Percentiles rank a stretch among this genome's conserved stretches.
Conservation (phyloP, 1,284 basidiomycete species). For the Melampsora abietis-canadensis region DNA sequence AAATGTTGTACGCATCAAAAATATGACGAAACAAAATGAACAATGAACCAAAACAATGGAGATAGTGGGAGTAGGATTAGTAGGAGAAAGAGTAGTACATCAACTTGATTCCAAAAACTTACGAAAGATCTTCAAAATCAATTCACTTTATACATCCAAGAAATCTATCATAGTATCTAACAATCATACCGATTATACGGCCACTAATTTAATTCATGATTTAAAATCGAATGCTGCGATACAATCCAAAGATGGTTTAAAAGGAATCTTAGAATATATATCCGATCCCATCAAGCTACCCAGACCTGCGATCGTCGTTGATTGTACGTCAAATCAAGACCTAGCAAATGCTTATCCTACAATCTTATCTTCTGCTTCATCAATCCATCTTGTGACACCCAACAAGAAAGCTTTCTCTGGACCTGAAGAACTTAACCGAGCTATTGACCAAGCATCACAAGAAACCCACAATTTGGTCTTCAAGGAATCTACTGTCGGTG, state of each 20-base stretch:
- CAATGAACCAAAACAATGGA: background rate
- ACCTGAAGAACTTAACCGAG: slow-evolving; percentile 67
- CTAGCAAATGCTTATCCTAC: slow-evolving; percentile 80
- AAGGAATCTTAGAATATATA: slow-evolving; percentile 48
- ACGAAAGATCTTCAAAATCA: slow-evolving; percentile 21
- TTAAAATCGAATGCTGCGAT: slow-evolving; percentile 10
- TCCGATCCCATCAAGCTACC: slow-evolving; percentile 57
- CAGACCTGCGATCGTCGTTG: slow-evolving; percentile 74
- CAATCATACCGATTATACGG: background rate
- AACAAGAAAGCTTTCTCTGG: slow-evolving; percentile 97
- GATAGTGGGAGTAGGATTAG: slow-evolving; percentile 37
- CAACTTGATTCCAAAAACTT: slow-evolving; percentile 14
- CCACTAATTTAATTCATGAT: slow-evolving; percentile 13
- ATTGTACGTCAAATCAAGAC: slow-evolving; percentile 84
- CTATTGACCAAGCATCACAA: slow-evolving; percentile 60
- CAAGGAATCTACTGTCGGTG: slow-evolving; percentile 92
- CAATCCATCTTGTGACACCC: slow-evolving; percentile 86
- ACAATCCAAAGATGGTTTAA: background rate
- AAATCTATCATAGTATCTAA: slow-evolving; percentile 5
- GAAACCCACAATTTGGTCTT: slow-evolving; percentile 68
- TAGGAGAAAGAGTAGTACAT: slow-evolving; percentile 34
- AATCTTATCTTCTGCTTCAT: slow-evolving; percentile 61
- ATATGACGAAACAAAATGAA: background rate
- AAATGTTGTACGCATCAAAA: background rate
- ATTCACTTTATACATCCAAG: slow-evolving; percentile 29